These are phyloP conservation scores for Escallonia rubra DNA, from an alignment of 129 eudicot genomes.

Conservation along the genomic window DNA sequence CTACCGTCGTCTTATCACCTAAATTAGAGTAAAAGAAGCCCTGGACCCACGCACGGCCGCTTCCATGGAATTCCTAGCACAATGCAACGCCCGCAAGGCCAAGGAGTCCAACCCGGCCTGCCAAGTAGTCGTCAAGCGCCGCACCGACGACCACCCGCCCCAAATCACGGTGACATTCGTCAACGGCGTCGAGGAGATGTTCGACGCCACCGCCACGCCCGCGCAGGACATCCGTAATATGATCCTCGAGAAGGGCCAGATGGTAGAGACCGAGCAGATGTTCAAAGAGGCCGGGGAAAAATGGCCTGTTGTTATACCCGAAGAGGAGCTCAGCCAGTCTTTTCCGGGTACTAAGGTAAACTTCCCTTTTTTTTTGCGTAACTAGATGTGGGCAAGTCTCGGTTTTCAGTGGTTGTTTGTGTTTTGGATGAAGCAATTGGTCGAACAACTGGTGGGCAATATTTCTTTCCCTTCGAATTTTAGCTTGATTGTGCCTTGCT, in stretches of 20 bases:
- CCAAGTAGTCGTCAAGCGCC: constrained; percentile 79
- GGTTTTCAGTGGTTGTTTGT: constrained; percentile 21
- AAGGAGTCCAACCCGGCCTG: constrained; percentile 89
- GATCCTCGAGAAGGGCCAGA: constrained; percentile 76
- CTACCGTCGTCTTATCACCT: no score
- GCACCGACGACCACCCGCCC: constrained; percentile 88
- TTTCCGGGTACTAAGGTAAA: no score
- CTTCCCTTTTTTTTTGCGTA: no score
- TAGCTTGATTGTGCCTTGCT: no score
- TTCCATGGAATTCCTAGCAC: constrained; percentile 91
- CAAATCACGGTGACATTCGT: constrained; percentile 83
- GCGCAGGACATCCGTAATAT: constrained; percentile 76
- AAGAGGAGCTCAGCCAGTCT: no score
- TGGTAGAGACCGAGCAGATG: constrained; percentile 84
- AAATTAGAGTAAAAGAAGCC: no score
- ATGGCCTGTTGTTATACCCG: no score
- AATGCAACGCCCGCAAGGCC: constrained; percentile 88
- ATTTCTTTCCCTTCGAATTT: no score
- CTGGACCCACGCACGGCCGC: constrained; percentile 87
- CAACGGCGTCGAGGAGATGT: constrained; percentile 80
- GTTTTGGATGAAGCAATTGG: constrained; percentile 23
- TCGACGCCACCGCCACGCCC: constrained; percentile 76
- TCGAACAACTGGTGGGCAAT: constrained; percentile 14
- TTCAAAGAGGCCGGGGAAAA: no score
- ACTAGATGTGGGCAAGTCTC: constrained; percentile 81